Conservation (phyloP, 202 grass and related monocot species). For the Brachypodium distachyon region DNA sequence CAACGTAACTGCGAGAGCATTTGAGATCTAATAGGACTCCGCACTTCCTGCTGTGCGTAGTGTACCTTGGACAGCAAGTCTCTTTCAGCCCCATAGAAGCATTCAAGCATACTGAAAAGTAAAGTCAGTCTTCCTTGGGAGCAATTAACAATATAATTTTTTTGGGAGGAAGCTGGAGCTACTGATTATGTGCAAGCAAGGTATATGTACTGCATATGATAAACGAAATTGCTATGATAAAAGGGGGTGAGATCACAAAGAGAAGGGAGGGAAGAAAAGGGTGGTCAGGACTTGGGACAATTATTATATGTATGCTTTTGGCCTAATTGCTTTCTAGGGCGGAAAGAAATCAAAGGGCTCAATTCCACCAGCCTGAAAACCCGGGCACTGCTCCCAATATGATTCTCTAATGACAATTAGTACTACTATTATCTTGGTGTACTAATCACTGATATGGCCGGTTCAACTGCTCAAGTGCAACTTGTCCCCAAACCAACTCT, state of each 20-base stretch:
- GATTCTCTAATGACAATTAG: slow-evolving; percentile 2
- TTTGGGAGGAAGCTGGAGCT: slow-evolving; percentile 5
- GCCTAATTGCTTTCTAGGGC: slow-evolving; percentile 41
- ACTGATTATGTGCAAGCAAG: slow-evolving; percentile 33
- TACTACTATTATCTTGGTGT: slow-evolving; percentile 19
- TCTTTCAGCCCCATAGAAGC: background rate
- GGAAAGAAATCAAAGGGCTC: slow-evolving; percentile 55
- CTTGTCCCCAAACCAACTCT: slow-evolving; percentile 6
- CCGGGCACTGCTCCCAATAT: slow-evolving; percentile 35
- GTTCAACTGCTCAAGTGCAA: slow-evolving; percentile 22
- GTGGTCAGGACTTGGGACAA: slow-evolving; percentile 13
- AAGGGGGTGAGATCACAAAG: slow-evolving; percentile 27
- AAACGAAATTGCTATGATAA: too few relatives aligned
- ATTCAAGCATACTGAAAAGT: slow-evolving; percentile 23
- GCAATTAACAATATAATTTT: slow-evolving; percentile 19
- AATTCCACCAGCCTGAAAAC: slow-evolving; percentile 40
- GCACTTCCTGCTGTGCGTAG: background rate
- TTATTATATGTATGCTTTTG: slow-evolving; percentile 34
- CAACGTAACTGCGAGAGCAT: background rate
- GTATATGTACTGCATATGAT: slow-evolving; percentile 37
- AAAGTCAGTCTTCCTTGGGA: slow-evolving; percentile 28
- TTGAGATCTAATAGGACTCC: background rate
- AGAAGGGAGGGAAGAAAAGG: slow-evolving; percentile 4
- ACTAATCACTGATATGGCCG: background rate
- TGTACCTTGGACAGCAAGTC: slow-evolving; percentile 8